Base-by-base conservation (phyloP, 345 rosid genomes). In the Hypericum perforatum region DNA sequence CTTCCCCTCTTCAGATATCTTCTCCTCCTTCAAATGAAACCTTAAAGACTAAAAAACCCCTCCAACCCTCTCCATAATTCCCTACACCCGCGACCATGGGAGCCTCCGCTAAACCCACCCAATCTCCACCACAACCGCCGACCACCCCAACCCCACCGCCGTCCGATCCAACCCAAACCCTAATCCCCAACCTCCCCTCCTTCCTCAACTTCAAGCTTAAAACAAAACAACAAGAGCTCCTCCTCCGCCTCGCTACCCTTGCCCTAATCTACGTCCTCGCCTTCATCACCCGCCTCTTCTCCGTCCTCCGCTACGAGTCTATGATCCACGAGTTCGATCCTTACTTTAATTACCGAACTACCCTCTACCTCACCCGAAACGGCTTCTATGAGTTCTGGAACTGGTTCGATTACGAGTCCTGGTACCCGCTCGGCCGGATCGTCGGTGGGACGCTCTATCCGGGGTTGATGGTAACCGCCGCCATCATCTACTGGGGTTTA, bases 241-340 rank as follows among this genome's bases (percentile, higher is more conserved):
- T 92, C 71, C 59, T 92, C 73, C 86, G 98, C 5, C 80, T 88
- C 65, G 70, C 91, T 5, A 77, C 84, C 72, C 98, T 92, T 7
- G 64, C 83, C 43, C 82, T 88, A n/a, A 79, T 92, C 66, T 92
- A 88, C 77, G 49, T 92, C 56, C 55, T 92, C 1, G 96, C 98
- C 3, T 92, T 92, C 78, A 74, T 81, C 32, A 80, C 82, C 29
- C 96, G 98, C 36, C 74, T 92, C 44, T 91, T 92, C 61, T 81
- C 90, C 54, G 98, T 92, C 37, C 88, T 92, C 29, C 96, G 98
- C 0, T 89, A 89, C 54, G 97, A 89, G 71, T 89, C 97, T 13
- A 89, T 89, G 97, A 89, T 89, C 81, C 98, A 92, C 61, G 98
- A 92, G 53, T 92, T 92, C 52, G 98, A 92, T 53, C 98, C 98